These are phyloP conservation scores for Hondaea fermentalgiana DNA, from an alignment of 108 stramenopile species.

Conservation along the genomic window DNA sequence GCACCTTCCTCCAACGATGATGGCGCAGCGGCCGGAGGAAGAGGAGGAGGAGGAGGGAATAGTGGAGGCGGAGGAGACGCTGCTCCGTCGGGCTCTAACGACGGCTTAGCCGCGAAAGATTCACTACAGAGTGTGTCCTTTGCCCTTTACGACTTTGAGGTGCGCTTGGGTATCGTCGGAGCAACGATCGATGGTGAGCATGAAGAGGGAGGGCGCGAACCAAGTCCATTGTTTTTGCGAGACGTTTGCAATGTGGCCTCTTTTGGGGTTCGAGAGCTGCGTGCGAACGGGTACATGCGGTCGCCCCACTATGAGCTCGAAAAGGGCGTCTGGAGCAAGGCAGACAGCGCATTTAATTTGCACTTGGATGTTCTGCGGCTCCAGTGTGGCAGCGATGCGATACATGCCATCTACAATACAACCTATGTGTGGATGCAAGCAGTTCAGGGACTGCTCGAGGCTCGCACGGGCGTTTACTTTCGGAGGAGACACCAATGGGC, in stretches of 20 bases:
- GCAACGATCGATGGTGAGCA: background rate
- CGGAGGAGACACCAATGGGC: background rate
- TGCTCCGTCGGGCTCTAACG: too few relatives aligned
- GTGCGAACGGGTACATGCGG: background rate
- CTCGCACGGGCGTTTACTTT: background rate
- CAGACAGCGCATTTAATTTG: background rate
- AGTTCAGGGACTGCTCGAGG: background rate
- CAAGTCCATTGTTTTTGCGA: background rate
- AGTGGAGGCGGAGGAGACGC: too few relatives aligned
- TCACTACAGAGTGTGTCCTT: background rate
- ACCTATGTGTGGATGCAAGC: background rate
- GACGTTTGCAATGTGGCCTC: background rate
- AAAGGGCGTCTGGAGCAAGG: background rate
- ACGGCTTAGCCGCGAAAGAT: background rate
- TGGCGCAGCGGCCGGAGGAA: too few relatives aligned
- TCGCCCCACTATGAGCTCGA: background rate
- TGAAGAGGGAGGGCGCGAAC: background rate
- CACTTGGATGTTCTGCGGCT: background rate
- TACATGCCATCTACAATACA: background rate
- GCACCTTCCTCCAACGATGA: too few relatives aligned
- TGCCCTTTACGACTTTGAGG: background rate
- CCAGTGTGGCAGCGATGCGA: background rate
- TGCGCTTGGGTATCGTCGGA: background rate
- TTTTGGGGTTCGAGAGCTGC: background rate
- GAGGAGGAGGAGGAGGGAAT: too few relatives aligned